These are phyloP conservation scores for Nigrospora osmanthi DNA, from an alignment of 2,329 filamentous ascomycete species.

Conservation along the genomic window DNA sequence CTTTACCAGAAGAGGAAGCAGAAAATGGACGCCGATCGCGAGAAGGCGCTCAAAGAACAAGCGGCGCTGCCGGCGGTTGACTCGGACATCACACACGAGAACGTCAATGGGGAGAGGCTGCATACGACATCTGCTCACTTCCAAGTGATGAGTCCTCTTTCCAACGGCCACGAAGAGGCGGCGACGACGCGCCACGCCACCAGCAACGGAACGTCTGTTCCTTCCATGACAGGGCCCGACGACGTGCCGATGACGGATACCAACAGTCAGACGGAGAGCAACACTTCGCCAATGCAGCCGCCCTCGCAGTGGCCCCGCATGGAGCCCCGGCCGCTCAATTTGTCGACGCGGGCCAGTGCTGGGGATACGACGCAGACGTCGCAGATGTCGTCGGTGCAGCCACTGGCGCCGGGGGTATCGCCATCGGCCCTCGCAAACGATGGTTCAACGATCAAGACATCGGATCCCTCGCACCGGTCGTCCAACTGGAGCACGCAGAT, in stretches of 20 bases:
- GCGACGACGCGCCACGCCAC: constrained; percentile 28
- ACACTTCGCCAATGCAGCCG: constrained; percentile 37
- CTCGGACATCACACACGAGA: constrained; percentile 41
- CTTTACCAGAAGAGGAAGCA: constrained; percentile 68
- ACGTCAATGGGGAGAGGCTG: constrained; percentile 33
- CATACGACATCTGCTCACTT: constrained; percentile 41
- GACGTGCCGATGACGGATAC: constrained; percentile 58
- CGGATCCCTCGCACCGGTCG: constrained; percentile 57
- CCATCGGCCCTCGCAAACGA: constrained; percentile 65
- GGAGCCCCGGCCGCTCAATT: constrained; percentile 18
- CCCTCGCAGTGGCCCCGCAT: constrained; percentile 33
- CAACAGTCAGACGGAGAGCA: constrained; percentile 36
- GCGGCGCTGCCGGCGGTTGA: constrained; percentile 49
- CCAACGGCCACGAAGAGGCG: constrained; percentile 46
- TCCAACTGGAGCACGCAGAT: constrained; percentile 64
- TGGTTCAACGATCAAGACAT: constrained; percentile 89
- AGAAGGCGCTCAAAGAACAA: constrained; percentile 55
- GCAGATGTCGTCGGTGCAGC: constrained; percentile 53
- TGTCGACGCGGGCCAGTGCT: constrained; percentile 29
- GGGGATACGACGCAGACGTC: constrained; percentile 51
- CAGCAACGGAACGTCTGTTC: constrained; percentile 50
- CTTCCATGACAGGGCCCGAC: constrained; percentile 36
- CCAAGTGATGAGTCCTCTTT: constrained; percentile 49
- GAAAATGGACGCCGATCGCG: constrained; percentile 50
- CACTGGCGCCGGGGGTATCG: constrained; percentile 48